phyloP scores from a whole-genome alignment of 495 filamentous ascomycete species.

The Trichoderma virens region DNA sequence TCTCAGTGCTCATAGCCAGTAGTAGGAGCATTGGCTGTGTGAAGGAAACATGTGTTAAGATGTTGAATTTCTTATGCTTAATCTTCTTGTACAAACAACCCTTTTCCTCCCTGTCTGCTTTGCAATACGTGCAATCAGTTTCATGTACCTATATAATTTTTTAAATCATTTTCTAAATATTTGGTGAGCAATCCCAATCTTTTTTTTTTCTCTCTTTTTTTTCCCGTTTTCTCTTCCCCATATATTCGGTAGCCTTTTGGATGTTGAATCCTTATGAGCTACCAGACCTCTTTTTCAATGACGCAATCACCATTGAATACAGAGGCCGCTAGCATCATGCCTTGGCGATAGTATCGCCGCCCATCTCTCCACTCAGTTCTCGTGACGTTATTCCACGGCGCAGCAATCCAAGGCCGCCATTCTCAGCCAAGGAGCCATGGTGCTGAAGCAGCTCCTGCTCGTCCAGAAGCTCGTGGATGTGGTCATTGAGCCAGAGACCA shows the following conservation, averaged over 20 bases:
- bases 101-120: neutral
- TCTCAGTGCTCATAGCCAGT: constrained; percentile 17
- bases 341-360: constrained; percentile 36
- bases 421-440: neutral
- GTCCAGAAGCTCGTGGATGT: constrained; percentile 45
- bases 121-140: neutral
- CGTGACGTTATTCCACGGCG: constrained; percentile 26
- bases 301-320: neutral
- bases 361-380: constrained; percentile 47
- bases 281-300: neutral
- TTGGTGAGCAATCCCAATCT: neutral
- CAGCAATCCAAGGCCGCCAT: neutral
- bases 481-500: constrained; percentile 45
- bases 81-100: neutral
- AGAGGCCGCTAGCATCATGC: neutral
- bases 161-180: neutral
- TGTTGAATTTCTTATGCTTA: neutral
- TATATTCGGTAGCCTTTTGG: neutral
- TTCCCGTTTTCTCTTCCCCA: neutral
- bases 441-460: constrained; percentile 19
- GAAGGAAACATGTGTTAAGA: too few relatives aligned
- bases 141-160: neutral
- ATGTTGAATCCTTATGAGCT: neutral
- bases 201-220: neutral
- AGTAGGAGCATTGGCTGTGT: neutral